Evolutionary conservation across 805 yeast species (phyloP).

Genomic region (Candida rishiriensis): DNA sequence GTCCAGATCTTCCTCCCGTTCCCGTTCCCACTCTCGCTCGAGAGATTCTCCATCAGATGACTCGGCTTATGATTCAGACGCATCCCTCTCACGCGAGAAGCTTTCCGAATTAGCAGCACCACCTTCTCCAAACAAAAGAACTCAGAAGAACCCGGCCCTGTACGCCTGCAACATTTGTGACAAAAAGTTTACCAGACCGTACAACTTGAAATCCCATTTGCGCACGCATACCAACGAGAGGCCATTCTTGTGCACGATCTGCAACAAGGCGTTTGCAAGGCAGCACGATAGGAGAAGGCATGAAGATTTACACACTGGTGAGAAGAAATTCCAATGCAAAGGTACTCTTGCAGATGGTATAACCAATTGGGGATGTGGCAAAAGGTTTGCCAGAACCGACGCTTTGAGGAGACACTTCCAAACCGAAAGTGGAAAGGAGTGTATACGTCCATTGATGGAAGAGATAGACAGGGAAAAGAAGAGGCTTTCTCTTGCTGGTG

Average conservation of each 20-base stretch:
- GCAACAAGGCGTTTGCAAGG: conserved; percentile 80
- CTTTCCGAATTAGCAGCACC: conserved; percentile 65
- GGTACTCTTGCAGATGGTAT: conserved; percentile 56
- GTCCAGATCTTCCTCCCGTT: conserved; percentile 19
- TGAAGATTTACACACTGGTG: conserved; percentile 72
- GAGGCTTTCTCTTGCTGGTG: neutral
- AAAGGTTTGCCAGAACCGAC: conserved; percentile 74
- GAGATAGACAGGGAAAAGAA: conserved; percentile 35
- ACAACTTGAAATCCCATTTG: conserved; percentile 85
- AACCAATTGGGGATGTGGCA: conserved; percentile 72
- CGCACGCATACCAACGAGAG: conserved; percentile 87
- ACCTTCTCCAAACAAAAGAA: conserved; percentile 40
- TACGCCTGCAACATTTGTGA: conserved; percentile 82
- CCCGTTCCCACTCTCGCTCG: conserved; percentile 12
- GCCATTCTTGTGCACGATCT: conserved; percentile 66
- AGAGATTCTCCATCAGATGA: conserved; percentile 20
- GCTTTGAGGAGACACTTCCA: conserved; percentile 76
- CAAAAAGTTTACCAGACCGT: conserved; percentile 86
- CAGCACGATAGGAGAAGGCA: conserved; percentile 76
- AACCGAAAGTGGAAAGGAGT: conserved; percentile 71
- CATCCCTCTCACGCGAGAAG: conserved; percentile 44
- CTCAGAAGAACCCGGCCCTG: conserved; percentile 68
- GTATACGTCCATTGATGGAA: conserved; percentile 63
- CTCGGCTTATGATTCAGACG: conserved; percentile 27
- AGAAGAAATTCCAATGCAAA: conserved; percentile 67